Percentiles rank a stretch among this genome's conserved stretches.
phyloP scores from a whole-genome alignment of 2,329 filamentous ascomycete species.

The Hypomyces rosellus region DNA sequence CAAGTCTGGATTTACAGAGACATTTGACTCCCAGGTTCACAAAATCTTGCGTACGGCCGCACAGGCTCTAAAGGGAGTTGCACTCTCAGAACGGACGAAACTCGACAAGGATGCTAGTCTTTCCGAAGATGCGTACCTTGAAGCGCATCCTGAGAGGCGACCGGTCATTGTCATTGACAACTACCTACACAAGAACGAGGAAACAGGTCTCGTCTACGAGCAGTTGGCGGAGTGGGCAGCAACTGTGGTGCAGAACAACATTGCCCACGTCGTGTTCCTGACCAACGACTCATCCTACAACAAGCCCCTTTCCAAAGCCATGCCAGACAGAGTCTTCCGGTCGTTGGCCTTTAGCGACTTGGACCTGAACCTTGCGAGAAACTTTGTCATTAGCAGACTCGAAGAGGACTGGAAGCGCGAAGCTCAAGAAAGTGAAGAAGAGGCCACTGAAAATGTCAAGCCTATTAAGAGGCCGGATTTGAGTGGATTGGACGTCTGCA shows the following conservation, averaged over 20 bases:
- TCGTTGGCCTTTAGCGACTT: conserved; percentile 82
- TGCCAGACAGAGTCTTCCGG: conserved; percentile 87
- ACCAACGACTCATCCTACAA: conserved; percentile 85
- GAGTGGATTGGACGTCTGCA: conserved; percentile 70
- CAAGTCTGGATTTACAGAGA: conserved; percentile 92
- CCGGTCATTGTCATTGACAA: conserved; percentile 88
- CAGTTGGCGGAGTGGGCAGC: conserved; percentile 89
- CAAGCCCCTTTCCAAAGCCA: conserved; percentile 77
- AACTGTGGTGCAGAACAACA: conserved; percentile 73
- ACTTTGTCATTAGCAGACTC: conserved; percentile 81
- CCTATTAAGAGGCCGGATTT: conserved; percentile 40
- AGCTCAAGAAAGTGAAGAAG: conserved; percentile 19
- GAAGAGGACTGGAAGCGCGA: conserved; percentile 39
- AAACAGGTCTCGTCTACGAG: conserved; percentile 60
- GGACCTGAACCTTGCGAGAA: conserved; percentile 77
- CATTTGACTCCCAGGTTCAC: conserved; percentile 76
- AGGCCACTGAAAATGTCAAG: conserved; percentile 22
- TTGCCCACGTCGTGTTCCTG: conserved; percentile 91
- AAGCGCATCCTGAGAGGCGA: conserved; percentile 77
- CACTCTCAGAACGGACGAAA: conserved; percentile 62
- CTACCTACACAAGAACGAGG: conserved; percentile 74
- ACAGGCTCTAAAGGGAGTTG: conserved; percentile 70
- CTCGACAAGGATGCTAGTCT: conserved; percentile 66
- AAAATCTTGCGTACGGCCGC: conserved; percentile 87
- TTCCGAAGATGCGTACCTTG: conserved; percentile 79